Evolutionary conservation across 228 moss, liverwort and hornwort species (phyloP).

Genomic region (Sphagnum fallax): DNA sequence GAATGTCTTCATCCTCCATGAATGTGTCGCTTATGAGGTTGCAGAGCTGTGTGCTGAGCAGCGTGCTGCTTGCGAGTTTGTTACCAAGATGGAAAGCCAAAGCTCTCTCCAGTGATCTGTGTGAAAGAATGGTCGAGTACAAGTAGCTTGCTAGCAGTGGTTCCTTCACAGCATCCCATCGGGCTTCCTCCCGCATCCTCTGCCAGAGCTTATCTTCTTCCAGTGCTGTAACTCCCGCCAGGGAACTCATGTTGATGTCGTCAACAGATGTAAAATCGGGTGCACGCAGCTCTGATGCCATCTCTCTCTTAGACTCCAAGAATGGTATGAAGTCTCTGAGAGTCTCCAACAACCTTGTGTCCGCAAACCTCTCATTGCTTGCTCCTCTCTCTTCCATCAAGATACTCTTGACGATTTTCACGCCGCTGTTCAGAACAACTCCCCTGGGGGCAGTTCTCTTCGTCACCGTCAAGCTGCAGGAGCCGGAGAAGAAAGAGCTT

Average conservation of each 20-base stretch:
- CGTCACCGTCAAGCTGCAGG: background rate
- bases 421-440: background rate
- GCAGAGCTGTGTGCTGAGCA: constrained; percentile 51
- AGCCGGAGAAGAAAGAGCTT: constrained; percentile 13
- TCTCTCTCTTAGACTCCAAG: constrained; percentile 29
- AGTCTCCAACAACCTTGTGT: constrained; percentile 27
- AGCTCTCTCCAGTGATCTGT: constrained; percentile 47
- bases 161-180: constrained; percentile 47
- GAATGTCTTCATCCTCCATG: constrained; percentile 48
- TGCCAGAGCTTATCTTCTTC: constrained; percentile 44
- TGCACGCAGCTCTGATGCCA: constrained; percentile 13
- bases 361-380: constrained; percentile 15
- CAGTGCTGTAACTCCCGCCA: constrained; percentile 25
- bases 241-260: constrained; percentile 9
- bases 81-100: constrained; percentile 60
- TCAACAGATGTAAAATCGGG: constrained; percentile 10
- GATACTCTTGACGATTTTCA: constrained; percentile 1
- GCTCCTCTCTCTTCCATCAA: constrained; percentile 53
- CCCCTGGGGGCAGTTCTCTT: background rate
- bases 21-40: constrained; percentile 47
- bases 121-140: constrained; percentile 59
- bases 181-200: constrained; percentile 48
- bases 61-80: constrained; percentile 55
- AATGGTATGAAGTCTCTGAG: constrained; percentile 28
- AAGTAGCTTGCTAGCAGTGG: constrained; percentile 48